Evolutionary conservation across 768 basidiomycete genomes (phyloP).

Genomic region (Glaciozyma martinii): DNA sequence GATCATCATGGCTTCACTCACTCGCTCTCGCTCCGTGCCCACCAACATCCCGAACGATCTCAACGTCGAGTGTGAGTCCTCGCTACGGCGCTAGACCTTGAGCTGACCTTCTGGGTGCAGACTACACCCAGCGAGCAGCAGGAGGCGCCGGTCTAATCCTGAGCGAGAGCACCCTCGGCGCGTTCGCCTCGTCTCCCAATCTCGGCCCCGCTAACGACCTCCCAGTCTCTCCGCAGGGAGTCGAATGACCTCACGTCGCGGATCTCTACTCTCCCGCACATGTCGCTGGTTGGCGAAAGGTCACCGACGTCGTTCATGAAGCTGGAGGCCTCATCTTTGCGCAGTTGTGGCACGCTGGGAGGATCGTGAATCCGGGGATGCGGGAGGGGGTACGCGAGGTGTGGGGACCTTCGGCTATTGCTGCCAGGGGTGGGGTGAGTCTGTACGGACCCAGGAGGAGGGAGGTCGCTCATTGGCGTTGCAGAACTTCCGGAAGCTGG

Average conservation of each 20-base stretch:
- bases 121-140: conserved; percentile 6
- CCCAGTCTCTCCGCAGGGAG: not conserved
- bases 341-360: not conserved
- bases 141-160: conserved; percentile 6
- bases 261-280: not conserved
- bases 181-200: not conserved
- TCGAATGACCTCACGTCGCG: conserved; percentile 7
- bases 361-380: not conserved
- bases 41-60: not conserved
- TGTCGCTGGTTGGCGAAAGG: conserved; percentile 5
- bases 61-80: not conserved
- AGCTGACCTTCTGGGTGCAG: not conserved
- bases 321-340: not conserved
- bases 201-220: not conserved
- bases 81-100: no score
- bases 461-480: not conserved
- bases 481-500: conserved; percentile 2
- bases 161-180: conserved; percentile 1
- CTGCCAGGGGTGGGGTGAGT: conserved; percentile 6
- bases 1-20: not conserved
- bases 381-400: not conserved
- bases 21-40: not conserved
- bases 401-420: not conserved
- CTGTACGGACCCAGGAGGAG: not conserved
- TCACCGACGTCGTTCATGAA: not conserved